Conservation (phyloP, 345 rosid species). For the Moricandia moricandioides region DNA sequence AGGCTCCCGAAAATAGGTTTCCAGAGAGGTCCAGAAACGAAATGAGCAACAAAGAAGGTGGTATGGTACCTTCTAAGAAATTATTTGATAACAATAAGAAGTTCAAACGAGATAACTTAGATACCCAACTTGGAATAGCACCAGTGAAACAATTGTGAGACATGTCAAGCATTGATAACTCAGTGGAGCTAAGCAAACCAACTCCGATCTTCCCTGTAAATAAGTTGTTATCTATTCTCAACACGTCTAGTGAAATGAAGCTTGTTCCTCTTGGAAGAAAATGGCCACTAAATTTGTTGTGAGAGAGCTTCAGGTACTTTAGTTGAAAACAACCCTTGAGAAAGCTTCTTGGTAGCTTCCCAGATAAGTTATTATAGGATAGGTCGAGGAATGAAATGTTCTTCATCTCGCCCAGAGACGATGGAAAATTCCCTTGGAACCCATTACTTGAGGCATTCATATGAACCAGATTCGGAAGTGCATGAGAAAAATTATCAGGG, state of each 20-base stretch:
- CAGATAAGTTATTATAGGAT: conserved; percentile 14
- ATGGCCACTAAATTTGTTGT: conserved; percentile 9
- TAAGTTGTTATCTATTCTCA: conserved; percentile 2
- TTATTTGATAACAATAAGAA: not conserved
- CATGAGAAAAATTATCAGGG: not conserved
- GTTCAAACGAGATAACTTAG: not conserved
- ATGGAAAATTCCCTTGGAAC: not conserved
- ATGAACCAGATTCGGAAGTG: not conserved
- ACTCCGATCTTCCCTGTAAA: conserved; percentile 12
- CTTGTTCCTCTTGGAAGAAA: not conserved
- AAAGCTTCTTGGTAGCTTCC: conserved; percentile 14
- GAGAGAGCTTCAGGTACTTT: not conserved
- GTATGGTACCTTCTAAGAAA: not conserved
- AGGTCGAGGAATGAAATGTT: not conserved
- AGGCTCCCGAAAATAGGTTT: not conserved
- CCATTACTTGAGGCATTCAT: not conserved
- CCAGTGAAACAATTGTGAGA: conserved; percentile 1
- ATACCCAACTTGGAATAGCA: conserved; percentile 10
- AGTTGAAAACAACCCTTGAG: not conserved
- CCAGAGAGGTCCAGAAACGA: not conserved
- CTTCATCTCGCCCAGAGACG: conserved; percentile 16
- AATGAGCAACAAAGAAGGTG: not conserved
- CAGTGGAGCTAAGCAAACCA: not conserved
- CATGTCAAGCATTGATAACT: not conserved
- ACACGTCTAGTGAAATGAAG: not conserved